Base-by-base conservation (phyloP, 345 rosid genomes). In the Pistacia vera region DNA sequence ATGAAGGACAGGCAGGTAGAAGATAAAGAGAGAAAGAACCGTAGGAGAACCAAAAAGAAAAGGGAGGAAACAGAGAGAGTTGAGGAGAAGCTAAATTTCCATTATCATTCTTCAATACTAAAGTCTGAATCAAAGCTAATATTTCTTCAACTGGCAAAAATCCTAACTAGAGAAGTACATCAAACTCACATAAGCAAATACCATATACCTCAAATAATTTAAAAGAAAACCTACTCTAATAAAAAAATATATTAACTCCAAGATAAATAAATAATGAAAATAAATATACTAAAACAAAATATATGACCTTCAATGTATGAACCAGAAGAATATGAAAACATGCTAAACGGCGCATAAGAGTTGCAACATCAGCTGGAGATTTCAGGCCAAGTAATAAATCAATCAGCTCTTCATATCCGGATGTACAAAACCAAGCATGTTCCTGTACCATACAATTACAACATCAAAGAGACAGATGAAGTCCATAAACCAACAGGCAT, bases 381-480 rank as follows among this genome's bases (percentile, higher is more conserved):
- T 88, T 85, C 79, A 87, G 85, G 76, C 86, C 77, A 79, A 92
- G 84, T 72, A 93, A 81, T 66, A 96, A 77, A 74, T 87, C 97
- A 71, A 89, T 83, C 86, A 96, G 76, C 88, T 96, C 97, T 54
- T 52, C 82, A 78, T 76, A 83, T 75, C 76, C 89, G 59, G 93
- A 83, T 78, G 91, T 83, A 85, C 91, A 85, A 85, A 95, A 89
- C 95, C 88, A 84, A 61, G 78, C 38, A 74, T 93, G 97, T 80
- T 87, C 94, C 99, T 93, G 89, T 84, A 81, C 61, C 81, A 78
- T 68, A 78, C 56, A 44, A 78, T 5, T 64, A 68, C 52, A 83
- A 35, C n/a, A n/a, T n/a, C n/a, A n/a, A n/a, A n/a, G n/a, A n/a
- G n/a, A n/a, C n/a, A n/a, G n/a, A 65, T 14, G 57, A 82, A 63